These are phyloP conservation scores for Colletotrichum sp. DNA, from an alignment of 2,329 filamentous ascomycete species.

Conservation along the genomic window DNA sequence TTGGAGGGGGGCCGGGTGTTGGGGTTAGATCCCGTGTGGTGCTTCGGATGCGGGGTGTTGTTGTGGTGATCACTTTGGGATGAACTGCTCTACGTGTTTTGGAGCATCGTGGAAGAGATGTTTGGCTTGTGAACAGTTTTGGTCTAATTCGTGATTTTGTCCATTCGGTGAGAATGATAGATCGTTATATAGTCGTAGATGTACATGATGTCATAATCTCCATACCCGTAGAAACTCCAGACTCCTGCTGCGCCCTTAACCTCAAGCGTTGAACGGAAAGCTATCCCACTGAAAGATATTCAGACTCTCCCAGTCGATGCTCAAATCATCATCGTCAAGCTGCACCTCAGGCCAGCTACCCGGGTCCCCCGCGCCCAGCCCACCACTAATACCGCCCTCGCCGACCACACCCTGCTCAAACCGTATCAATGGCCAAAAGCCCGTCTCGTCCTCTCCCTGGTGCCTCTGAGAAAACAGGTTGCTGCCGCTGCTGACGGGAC, in stretches of 20 bases:
- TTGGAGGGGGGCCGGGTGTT: background rate
- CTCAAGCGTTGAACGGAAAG: background rate
- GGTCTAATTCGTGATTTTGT: background rate
- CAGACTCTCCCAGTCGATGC: background rate
- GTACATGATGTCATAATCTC: fast-evolving
- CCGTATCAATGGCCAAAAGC: background rate
- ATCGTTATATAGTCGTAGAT: background rate
- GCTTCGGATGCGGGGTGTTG: background rate
- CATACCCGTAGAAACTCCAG: background rate
- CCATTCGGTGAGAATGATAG: background rate
- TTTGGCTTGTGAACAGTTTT: background rate
- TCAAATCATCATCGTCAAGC: background rate
- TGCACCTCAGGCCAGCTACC: background rate
- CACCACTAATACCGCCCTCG: fast-evolving
- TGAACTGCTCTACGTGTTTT: background rate
- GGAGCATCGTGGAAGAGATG: background rate
- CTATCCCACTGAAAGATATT: background rate
- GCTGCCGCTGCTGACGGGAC: background rate
- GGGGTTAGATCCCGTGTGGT: background rate
- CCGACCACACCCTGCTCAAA: background rate
- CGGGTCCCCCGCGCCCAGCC: background rate
- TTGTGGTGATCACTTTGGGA: background rate
- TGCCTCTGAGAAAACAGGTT: background rate
- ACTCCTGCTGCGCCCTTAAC: background rate
- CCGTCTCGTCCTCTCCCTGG: background rate